A percentile compares a stretch with the other conserved stretches of the same genome.
Evolutionary conservation across 208 protist species (phyloP).

Genomic region (Acanthamoeba lenticulata): DNA sequence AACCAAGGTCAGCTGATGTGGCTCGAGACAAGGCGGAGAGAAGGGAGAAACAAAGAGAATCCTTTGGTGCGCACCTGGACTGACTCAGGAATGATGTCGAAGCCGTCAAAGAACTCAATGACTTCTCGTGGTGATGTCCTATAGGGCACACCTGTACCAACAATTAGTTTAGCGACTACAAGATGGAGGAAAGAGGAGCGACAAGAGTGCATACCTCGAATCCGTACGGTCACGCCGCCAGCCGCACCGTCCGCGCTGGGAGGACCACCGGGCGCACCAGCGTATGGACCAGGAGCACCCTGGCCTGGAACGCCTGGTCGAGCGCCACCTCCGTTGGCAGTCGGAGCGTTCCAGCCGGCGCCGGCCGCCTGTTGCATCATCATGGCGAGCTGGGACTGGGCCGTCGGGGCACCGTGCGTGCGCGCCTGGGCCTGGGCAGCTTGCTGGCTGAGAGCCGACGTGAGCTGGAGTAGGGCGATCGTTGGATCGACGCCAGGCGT

Average conservation of each 20-base stretch:
- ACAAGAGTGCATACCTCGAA: background rate
- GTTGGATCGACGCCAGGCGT: background rate
- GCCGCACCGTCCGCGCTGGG: background rate
- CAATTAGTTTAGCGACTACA: no score
- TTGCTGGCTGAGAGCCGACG: background rate
- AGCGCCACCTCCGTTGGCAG: background rate
- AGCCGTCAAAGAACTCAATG: background rate
- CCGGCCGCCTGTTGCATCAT: constrained; percentile 21
- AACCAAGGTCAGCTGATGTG: background rate
- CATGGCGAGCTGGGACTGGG: constrained; percentile 1
- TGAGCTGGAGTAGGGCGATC: constrained; percentile 19
- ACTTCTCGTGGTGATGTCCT: background rate
- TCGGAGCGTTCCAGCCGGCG: background rate
- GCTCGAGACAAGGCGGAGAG: background rate
- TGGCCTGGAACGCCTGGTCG: no score
- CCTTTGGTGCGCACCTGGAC: background rate
- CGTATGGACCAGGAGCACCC: no score
- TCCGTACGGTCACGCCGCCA: background rate
- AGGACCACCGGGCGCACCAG: background rate
- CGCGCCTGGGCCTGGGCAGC: background rate
- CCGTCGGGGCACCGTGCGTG: background rate
- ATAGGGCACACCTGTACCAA: constrained; percentile 26
- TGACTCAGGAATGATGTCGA: constrained; percentile 38
- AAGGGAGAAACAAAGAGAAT: background rate
- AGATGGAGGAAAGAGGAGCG: background rate